Conservation (phyloP, 176 grass and related monocot species). For the Microstegium vimineum region DNA sequence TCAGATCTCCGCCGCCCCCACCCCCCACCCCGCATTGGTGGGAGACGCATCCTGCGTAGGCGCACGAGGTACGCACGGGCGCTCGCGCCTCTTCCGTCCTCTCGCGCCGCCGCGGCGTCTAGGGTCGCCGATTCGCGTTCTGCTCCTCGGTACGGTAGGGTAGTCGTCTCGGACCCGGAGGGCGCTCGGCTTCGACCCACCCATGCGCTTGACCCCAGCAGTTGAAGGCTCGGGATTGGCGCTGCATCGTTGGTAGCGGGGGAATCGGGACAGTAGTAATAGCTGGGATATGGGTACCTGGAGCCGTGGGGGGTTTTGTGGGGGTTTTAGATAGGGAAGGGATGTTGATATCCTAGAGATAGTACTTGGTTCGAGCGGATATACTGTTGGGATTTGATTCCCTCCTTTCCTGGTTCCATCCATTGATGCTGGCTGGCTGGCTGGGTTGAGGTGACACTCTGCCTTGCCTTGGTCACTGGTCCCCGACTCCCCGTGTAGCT, state of each 20-base stretch:
- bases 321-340: neutral
- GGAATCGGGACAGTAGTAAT: neutral
- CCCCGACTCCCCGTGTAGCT: neutral
- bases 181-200: neutral
- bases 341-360: neutral
- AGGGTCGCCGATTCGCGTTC: neutral
- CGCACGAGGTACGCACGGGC: conserved; percentile 24
- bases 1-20: conserved; percentile 1
- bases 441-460: neutral
- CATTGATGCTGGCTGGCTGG: neutral
- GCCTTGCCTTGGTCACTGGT: neutral
- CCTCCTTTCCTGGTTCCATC: neutral
- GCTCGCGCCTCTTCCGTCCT: neutral
- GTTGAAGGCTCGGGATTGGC: neutral
- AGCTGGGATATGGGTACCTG: neutral
- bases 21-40: neutral
- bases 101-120: neutral
- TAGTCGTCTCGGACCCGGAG: neutral
- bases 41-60: neutral
- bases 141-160: neutral
- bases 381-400: conserved; percentile 20
- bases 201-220: neutral
- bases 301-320: neutral
- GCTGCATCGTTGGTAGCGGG: neutral
- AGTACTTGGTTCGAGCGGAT: conserved; percentile 14